Conservation (phyloP, 306 rosid species). For the Vigna angularis region DNA sequence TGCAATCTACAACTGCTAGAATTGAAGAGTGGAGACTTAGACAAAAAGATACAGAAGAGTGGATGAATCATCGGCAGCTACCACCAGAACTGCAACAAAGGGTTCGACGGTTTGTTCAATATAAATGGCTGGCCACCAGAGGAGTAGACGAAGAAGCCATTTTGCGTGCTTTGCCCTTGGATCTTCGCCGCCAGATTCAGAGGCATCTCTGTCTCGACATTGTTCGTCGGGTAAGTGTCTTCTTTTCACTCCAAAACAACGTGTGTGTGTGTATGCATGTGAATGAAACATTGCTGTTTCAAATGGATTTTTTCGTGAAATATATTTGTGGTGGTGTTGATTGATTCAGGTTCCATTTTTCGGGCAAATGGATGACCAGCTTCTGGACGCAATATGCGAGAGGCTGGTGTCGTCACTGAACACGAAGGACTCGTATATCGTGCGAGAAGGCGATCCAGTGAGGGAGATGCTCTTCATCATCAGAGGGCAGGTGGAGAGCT, state of each 20-base stretch:
- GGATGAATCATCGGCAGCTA: slow-evolving; percentile 97
- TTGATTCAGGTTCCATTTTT: slow-evolving; percentile 76
- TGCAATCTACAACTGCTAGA: slow-evolving; percentile 86
- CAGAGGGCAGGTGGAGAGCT: slow-evolving; percentile 87
- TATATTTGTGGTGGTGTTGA: background rate
- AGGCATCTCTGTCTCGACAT: slow-evolving; percentile 87
- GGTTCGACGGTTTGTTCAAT: slow-evolving; percentile 82
- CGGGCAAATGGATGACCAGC: slow-evolving; percentile 89
- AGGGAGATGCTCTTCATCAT: slow-evolving; percentile 88
- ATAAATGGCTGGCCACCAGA: slow-evolving; percentile 89
- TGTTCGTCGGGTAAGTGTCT: slow-evolving; percentile 74
- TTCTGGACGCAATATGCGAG: slow-evolving; percentile 92
- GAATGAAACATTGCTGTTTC: too few species aligned
- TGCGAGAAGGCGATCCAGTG: slow-evolving; percentile 87
- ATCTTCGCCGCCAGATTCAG: slow-evolving; percentile 83
- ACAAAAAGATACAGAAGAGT: slow-evolving; percentile 90
- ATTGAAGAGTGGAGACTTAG: slow-evolving; percentile 90
- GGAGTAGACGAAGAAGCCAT: slow-evolving; percentile 91
- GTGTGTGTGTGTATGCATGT: too few species aligned
- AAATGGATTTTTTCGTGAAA: too few species aligned
- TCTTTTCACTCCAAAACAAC: background rate
- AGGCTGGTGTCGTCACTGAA: slow-evolving; percentile 81
- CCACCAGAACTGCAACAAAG: slow-evolving; percentile 77
- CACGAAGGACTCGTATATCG: slow-evolving; percentile 66
- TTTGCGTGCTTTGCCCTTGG: slow-evolving; percentile 74